phyloP scores from a whole-genome alignment of 495 filamentous ascomycete genomes.

The Penicilliopsis zonata region DNA sequence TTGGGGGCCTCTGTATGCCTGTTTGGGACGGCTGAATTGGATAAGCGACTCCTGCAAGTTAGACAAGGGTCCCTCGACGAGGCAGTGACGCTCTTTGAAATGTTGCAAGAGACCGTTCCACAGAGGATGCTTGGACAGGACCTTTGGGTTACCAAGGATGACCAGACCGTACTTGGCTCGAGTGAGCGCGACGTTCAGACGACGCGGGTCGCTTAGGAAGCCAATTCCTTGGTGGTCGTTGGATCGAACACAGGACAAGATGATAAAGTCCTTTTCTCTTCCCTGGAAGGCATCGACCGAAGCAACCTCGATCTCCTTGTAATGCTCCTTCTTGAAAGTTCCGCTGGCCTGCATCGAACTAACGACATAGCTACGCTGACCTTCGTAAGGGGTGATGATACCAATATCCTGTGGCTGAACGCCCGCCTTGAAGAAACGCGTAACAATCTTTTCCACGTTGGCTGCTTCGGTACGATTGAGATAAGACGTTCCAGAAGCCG shows the following conservation, averaged over 20 bases:
- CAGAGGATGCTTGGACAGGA: constrained; percentile 91
- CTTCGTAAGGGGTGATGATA: constrained; percentile 98
- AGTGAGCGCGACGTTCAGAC: constrained; percentile 97
- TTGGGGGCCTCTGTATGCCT: constrained; percentile 81
- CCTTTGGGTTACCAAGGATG: constrained; percentile 96
- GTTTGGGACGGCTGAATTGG: constrained; percentile 90
- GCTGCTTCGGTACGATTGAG: constrained; percentile 94
- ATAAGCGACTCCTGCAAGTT: constrained; percentile 91
- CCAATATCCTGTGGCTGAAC: constrained; percentile 86
- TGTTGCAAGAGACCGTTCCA: constrained; percentile 96
- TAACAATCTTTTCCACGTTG: constrained; percentile 97
- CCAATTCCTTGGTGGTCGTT: constrained; percentile 99
- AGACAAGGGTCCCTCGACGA: constrained; percentile 93
- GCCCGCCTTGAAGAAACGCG: constrained; percentile 98
- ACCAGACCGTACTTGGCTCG: constrained; percentile 93
- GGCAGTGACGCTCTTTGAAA: constrained; percentile 93
- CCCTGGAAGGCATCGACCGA: constrained; percentile 99
- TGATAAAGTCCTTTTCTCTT: constrained; percentile 98
- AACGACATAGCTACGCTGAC: constrained; percentile 95
- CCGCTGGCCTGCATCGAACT: constrained; percentile 97
- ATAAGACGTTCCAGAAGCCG: constrained; percentile 93
- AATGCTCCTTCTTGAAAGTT: constrained; percentile 94
- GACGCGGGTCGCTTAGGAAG: constrained; percentile 95
- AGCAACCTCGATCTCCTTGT: constrained; percentile 98
- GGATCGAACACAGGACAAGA: constrained; percentile 94